Evolutionary conservation across 148 eudicot species (phyloP).

Genomic region (Chenopodium suecicum): DNA sequence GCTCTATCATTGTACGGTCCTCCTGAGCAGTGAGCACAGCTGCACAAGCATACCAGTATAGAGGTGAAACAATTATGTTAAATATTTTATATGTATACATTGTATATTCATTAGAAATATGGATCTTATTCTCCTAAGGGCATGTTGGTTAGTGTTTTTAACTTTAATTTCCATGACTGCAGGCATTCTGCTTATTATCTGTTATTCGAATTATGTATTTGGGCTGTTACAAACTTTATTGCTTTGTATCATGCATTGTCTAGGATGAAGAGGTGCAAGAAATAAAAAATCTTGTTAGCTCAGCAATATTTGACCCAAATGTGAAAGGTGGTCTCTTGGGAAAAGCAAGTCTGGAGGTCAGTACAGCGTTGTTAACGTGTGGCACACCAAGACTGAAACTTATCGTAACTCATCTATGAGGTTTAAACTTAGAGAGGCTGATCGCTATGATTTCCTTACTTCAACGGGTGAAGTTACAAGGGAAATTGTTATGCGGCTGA

Average conservation of each 20-base stretch:
- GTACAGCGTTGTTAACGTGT: conserved; percentile 20
- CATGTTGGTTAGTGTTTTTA: too few species aligned
- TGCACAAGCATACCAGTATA: too few species aligned
- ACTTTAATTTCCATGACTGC: too few species aligned
- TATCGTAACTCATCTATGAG: conserved; percentile 15
- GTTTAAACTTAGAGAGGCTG: conserved; percentile 28
- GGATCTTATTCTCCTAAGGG: too few species aligned
- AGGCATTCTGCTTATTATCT: too few species aligned
- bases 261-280: conserved; percentile 31
- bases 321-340: conserved; percentile 42
- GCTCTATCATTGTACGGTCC: too few species aligned
- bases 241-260: not conserved
- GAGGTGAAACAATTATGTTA: too few species aligned
- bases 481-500: conserved; percentile 24
- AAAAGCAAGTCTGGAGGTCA: conserved; percentile 23
- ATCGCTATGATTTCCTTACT: conserved; percentile 26
- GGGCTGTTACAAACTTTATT: not conserved
- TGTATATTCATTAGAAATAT: too few species aligned
- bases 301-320: conserved; percentile 32
- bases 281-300: conserved; percentile 24
- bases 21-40: too few species aligned
- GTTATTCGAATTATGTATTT: too few species aligned
- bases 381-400: conserved; percentile 25
- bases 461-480: conserved; percentile 22
- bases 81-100: too few species aligned